Evolutionary conservation across 78 protist genomes (phyloP).

Genomic region (Polysphondylium violaceum): DNA sequence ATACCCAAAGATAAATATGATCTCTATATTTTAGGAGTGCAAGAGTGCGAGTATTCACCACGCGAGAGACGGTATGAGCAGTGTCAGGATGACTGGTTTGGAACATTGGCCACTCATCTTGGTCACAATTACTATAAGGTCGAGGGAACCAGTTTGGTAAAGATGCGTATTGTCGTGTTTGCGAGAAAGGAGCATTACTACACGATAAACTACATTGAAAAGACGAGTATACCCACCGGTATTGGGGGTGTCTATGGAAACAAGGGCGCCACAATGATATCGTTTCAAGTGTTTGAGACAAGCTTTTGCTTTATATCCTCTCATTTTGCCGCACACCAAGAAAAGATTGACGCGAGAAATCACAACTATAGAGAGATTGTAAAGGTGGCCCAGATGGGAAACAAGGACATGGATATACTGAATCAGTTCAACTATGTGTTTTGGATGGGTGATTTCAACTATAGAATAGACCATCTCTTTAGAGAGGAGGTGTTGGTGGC

Average conservation of each 20-base stretch:
- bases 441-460: constrained; percentile 95
- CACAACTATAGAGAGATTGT: constrained; percentile 81
- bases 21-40: constrained; percentile 75
- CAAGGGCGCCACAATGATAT: constrained; percentile 92
- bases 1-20: constrained; percentile 66
- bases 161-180: constrained; percentile 70
- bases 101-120: constrained; percentile 41
- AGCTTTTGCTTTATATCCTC: constrained; percentile 84
- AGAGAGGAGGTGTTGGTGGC: constrained; percentile 48
- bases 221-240: constrained; percentile 50
- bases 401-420: constrained; percentile 27
- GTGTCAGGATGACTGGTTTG: constrained; percentile 75
- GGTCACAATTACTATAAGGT: constrained; percentile 55
- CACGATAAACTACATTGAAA: constrained; percentile 56
- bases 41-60: constrained; percentile 21
- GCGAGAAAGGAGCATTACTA: constrained; percentile 57
- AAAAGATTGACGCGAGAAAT: constrained; percentile 75
- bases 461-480: constrained; percentile 85
- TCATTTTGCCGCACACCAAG: constrained; percentile 93
- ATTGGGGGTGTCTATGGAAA: constrained; percentile 88
- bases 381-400: constrained; percentile 36
- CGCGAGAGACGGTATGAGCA: background rate
- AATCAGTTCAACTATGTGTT: constrained; percentile 87
- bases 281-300: constrained; percentile 57
- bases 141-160: constrained; percentile 44